Percentiles rank a stretch among this genome's conserved stretches.
Evolutionary conservation across 2,329 filamentous ascomycete species (phyloP).

Genomic region (Cladobotryum protrusum): DNA sequence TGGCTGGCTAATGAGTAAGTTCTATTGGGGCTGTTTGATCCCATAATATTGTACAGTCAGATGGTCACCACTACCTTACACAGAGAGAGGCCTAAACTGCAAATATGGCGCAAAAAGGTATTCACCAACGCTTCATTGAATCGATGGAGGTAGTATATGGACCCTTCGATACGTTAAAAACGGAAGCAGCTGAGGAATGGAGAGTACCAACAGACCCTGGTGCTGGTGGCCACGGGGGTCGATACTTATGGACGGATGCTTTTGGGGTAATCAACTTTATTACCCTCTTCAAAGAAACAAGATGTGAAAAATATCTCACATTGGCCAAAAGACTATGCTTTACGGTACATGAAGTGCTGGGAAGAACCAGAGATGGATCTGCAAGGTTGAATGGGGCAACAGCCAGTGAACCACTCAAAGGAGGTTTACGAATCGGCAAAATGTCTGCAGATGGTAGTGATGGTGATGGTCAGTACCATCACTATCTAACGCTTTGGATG

Average conservation of each 20-base stretch:
- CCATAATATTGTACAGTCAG: no score
- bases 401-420: conserved; percentile 43
- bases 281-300: conserved; percentile 41
- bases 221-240: conserved; percentile 49
- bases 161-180: conserved; percentile 19
- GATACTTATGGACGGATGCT: conserved; percentile 56
- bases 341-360: conserved; percentile 47
- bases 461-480: conserved; percentile 55
- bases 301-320: conserved; percentile 35
- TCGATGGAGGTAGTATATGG: conserved; percentile 35
- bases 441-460: conserved; percentile 40
- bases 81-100: no score
- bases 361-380: conserved; percentile 43
- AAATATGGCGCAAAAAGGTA: no score
- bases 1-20: no score
- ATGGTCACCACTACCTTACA: no score
- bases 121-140: conserved; percentile 23
- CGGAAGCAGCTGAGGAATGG: conserved; percentile 32
- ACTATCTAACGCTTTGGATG: conserved; percentile 58
- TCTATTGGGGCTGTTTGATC: no score
- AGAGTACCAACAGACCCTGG: conserved; percentile 37
- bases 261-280: conserved; percentile 55
- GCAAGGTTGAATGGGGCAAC: conserved; percentile 44
- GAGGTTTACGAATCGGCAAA: conserved; percentile 55
- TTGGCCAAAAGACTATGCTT: conserved; percentile 43